phyloP scores from a whole-genome alignment of 2,329 filamentous ascomycete genomes.

The Trichoderma semiorbis region DNA sequence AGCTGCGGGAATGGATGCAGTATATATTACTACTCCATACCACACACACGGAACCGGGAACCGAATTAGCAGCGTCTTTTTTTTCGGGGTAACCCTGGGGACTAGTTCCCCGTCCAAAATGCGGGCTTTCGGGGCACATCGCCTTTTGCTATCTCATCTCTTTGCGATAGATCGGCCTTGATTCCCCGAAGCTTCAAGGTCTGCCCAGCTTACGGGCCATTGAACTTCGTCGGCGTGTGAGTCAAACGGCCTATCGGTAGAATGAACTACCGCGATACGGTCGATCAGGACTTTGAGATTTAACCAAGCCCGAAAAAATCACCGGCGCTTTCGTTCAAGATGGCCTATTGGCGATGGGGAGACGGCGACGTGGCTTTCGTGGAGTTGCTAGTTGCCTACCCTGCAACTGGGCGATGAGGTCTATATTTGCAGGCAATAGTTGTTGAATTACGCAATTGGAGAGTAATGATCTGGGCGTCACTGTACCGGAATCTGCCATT shows the following conservation, averaged over 20 bases:
- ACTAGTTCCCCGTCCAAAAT: background rate
- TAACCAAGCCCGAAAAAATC: background rate
- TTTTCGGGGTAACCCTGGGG: background rate
- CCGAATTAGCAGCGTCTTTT: background rate
- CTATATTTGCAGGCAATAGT: background rate
- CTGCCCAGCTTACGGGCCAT: background rate
- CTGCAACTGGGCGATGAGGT: background rate
- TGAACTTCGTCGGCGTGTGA: background rate
- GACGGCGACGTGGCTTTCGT: background rate
- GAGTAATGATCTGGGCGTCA: background rate
- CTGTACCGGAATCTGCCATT: background rate
- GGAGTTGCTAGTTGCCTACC: background rate
- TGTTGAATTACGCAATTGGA: background rate
- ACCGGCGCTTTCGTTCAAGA: background rate
- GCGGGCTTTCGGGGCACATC: background rate
- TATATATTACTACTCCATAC: background rate
- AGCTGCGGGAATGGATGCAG: background rate
- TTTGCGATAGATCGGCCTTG: background rate
- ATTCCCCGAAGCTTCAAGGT: background rate
- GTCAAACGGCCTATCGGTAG: background rate
- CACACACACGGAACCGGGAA: background rate
- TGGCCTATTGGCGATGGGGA: background rate
- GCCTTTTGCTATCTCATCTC: background rate
- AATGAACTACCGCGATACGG: background rate
- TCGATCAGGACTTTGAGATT: background rate